Base-by-base conservation (phyloP, 169 alveolate species). In the Eimeria acervulina region DNA sequence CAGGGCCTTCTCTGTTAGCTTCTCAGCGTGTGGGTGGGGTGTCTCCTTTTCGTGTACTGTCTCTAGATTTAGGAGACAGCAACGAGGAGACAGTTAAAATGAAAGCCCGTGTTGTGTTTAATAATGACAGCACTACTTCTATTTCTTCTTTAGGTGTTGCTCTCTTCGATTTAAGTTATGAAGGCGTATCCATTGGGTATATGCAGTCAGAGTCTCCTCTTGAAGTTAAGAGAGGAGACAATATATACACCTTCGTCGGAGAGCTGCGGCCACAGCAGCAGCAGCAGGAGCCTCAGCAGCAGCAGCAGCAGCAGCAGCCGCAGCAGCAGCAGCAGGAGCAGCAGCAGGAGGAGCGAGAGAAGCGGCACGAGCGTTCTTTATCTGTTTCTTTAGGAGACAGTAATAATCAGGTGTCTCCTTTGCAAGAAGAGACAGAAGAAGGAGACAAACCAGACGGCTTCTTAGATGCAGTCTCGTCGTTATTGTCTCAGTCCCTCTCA, bases 31-130 rank as follows among this genome's bases (percentile, higher is more conserved):
- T 13, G 1, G 80, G 10, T 17, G 80, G 80, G 31, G 55, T 47
- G 55, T 68, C 80, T 68, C 80, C 80, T 2, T 68, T 68, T 13
- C 80, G 80, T 33, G 80, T 68, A n/a, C 21, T 68, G 31, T 68
- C 80, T 2, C 38, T 68, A 12, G 80, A 68, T 2, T 19, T 68
- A 28, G 21, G 80, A 17, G 31, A 26, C 19, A 68, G 80, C 80
- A 28, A 68, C 31, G 2, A 33, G 38, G 36, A 68, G 42, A 68
- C 42, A 5, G 36, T 68, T 1, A 0, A 2, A 13, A 68, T 68
- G 80, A 15, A 5, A 13, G 38, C 80, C 1, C 15, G 19, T 8
- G 80, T 68, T 19, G 80, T 19, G 1, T 74, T 74, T 74, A 74
- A 23, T 6, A 74, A 74, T 36, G 52, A 74, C 33, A 74, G 85